A percentile compares a stretch with the other conserved stretches of the same genome.
Conservation (phyloP, 495 filamentous ascomycete genomes). For the Aspergillus heteromorphus region DNA sequence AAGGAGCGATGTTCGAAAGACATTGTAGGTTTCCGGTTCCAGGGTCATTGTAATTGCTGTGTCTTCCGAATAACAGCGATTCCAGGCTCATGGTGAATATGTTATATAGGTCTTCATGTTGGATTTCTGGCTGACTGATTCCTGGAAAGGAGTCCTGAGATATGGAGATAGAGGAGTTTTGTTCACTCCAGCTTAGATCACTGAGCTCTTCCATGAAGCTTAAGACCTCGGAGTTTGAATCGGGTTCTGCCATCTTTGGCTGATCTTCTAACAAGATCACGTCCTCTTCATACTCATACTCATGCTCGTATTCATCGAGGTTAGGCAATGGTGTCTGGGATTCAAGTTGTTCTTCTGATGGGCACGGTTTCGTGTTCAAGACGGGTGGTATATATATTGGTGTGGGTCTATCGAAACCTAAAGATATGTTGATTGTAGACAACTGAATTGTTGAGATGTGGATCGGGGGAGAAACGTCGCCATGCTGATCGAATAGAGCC, state of each 20-base stretch:
- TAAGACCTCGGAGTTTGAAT: background rate
- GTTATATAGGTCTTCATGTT: background rate
- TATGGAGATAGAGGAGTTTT: background rate
- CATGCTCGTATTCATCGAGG: too few relatives aligned
- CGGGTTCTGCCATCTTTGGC: background rate
- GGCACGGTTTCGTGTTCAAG: background rate
- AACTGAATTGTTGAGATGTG: constrained; percentile 15
- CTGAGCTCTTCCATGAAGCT: background rate
- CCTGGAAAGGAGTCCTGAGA: background rate
- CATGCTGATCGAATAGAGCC: constrained; percentile 9
- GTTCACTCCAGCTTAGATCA: background rate
- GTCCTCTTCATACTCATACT: background rate
- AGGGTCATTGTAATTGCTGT: background rate
- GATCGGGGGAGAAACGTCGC: constrained; percentile 17
- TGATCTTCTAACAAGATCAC: background rate
- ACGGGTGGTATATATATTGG: background rate
- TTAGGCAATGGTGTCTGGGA: background rate
- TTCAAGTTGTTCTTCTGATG: background rate
- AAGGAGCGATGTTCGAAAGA: background rate
- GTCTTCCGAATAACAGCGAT: background rate
- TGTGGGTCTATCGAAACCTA: background rate
- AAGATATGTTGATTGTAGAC: constrained; percentile 17
- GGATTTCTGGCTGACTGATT: background rate
- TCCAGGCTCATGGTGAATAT: background rate
- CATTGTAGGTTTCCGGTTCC: background rate